Evolutionary conservation across 2,329 filamentous ascomycete species (phyloP), one percentile per base, ranked within the genome.

Genomic region (Helicocarpus griseus): DNA sequence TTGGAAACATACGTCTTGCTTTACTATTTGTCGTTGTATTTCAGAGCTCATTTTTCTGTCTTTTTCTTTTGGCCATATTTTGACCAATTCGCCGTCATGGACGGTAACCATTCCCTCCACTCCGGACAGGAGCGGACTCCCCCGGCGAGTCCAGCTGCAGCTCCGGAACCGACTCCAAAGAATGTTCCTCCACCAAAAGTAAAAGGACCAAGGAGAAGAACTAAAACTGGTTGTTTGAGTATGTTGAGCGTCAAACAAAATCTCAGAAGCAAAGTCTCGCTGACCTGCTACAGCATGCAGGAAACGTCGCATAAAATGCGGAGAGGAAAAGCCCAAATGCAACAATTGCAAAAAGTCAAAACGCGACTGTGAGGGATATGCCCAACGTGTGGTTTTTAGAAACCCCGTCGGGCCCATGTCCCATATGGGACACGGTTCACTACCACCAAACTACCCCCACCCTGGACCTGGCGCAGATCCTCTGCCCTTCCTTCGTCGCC

Each of bases 221-320:
- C 90, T 48, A 96, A 96, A 72, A 95, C 90, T 2, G 90, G 90
- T 13, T 96, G 90, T 66, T 71, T 95, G 54, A 96, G 86, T 89
- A 77, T 68, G 85, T 76, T 44, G 13, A n/a, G 19, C 26, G 41
- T 35, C 13, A 29, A 26, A 22, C 38, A 8, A 28, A 24, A 31
- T 41, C 14, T 44, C 14, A n/a, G 17, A 17, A 11, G 29, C 43
- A 46, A 36, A 24, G 19, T 24, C 50, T 56, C n/a, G 54, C 49
- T 17, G 31, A 53, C 52, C 58, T 49, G 55, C 31, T 46, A 51
- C 57, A 90, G 87, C 93, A 53, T 98, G 93, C 71, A 86, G 93
- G 57, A 91, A 87, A 70, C 85, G 93, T 49, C 86, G 93, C 56
- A 97, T 98, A 70, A 98, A 97, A 71, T 98, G 93, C 68, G 93